Base-by-base conservation (phyloP, 2,329 filamentous ascomycete species). In the Tolypocladium pustulatum region DNA sequence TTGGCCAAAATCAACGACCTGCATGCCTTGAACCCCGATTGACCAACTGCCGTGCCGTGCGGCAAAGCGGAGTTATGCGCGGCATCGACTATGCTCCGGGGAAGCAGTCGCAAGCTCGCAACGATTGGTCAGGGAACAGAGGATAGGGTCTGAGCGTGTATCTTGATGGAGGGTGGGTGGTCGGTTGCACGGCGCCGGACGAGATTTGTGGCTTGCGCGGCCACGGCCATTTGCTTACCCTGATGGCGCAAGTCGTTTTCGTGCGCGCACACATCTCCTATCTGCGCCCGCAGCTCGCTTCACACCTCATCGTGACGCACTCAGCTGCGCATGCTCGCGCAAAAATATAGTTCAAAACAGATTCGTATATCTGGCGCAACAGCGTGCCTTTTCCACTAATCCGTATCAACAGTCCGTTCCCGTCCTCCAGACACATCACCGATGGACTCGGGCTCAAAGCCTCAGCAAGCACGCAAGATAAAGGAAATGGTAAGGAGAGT, bases 351-450 rank as follows among this genome's bases (percentile, higher is more conserved):
- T 38, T 57, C 22, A 51, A 56, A 55, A n/a, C 57, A 30, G n/a
- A 56, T 52, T 53, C 54, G 57, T 53, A 59, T 59, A 40, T 56
- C 51, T 55, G 55, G 58, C 54, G 58, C 58, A 46, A 34, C 37
- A 46, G 36, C 46, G 38, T 53, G 30, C 38, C 32, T 55, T 41
- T 53, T 53, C 55, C 58, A 38, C 54, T 49, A 32, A 25, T 25
- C 41, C 55, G 36, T 51, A 57, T 38, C 58, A 49, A 58, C 56
- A 57, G 17, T 46, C 51, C 55, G 13, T 37, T 55, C 34, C 54
- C 34, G 32, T n/a, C n/a, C n/a, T n/a, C n/a, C n/a, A n/a, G n/a
- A n/a, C n/a, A n/a, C n/a, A n/a, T 36, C 32, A 34, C 32, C 32
- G 32, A 34, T 15, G 49, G 49, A 34, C 27, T 52, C 49, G 15